These are phyloP conservation scores for Pseudonectria buxi DNA, from an alignment of 2,329 filamentous ascomycete genomes.

Conservation along the genomic window DNA sequence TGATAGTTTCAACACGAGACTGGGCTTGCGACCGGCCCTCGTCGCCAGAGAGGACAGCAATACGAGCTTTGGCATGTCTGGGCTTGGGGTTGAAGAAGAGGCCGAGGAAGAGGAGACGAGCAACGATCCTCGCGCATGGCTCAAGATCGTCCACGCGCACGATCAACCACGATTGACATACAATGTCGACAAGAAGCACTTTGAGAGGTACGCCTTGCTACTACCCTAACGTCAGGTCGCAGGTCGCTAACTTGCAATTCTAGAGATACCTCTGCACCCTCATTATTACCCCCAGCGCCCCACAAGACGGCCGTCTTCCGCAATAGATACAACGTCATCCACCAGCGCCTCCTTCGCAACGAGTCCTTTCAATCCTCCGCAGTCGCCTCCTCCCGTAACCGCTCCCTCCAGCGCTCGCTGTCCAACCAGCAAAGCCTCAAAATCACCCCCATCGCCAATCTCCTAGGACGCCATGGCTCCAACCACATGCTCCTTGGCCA, in stretches of 20 bases:
- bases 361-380: slow-evolving; percentile 84
- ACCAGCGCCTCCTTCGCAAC: slow-evolving; percentile 86
- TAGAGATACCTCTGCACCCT: slow-evolving; percentile 57
- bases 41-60: slow-evolving; percentile 54
- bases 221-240: background rate
- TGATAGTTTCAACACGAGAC: slow-evolving; percentile 47
- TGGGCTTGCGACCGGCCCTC: slow-evolving; percentile 43
- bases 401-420: slow-evolving; percentile 51
- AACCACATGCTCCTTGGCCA: slow-evolving; percentile 84
- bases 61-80: slow-evolving; percentile 57
- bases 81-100: slow-evolving; percentile 45
- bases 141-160: slow-evolving; percentile 77
- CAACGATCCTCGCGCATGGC: slow-evolving; percentile 70
- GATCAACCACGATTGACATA: slow-evolving; percentile 76
- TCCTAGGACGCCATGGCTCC: slow-evolving; percentile 72
- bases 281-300: slow-evolving; percentile 66
- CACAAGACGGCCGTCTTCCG: slow-evolving; percentile 83
- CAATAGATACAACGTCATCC: slow-evolving; percentile 85
- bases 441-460: slow-evolving; percentile 75
- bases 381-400: slow-evolving; percentile 53
- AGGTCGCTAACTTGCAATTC: slow-evolving; percentile 11
- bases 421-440: slow-evolving; percentile 69
- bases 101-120: slow-evolving; percentile 52
- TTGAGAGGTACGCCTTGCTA: slow-evolving; percentile 57
- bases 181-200: slow-evolving; percentile 79